These are phyloP conservation scores for Scheffersomyces titani DNA, from an alignment of 1,139 yeast genomes.

Conservation along the genomic window DNA sequence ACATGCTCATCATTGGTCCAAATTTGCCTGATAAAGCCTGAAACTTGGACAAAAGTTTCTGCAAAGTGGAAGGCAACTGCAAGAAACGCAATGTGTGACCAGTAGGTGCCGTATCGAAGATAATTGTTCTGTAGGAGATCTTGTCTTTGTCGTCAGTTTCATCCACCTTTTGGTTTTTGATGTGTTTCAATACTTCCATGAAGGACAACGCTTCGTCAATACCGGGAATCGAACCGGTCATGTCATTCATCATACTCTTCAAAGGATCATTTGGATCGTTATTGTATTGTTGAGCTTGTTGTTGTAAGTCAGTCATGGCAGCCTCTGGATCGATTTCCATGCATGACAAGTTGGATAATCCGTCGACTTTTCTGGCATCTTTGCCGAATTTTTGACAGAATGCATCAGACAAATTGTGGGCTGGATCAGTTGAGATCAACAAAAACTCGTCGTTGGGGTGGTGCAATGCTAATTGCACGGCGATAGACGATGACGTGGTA, in stretches of 20 bases:
- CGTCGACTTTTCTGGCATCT: conserved; percentile 92
- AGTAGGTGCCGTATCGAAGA: conserved; percentile 98
- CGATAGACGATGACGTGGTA: conserved; percentile 93
- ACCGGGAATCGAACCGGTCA: conserved; percentile 96
- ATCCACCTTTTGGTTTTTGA: conserved; percentile 66
- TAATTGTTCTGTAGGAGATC: conserved; percentile 74
- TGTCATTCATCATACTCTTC: conserved; percentile 78
- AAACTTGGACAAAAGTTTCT: conserved; percentile 82
- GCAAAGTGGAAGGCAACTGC: conserved; percentile 89
- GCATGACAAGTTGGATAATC: conserved; percentile 83
- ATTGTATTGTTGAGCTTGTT: conserved; percentile 57
- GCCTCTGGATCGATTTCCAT: conserved; percentile 99
- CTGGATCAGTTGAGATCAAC: conserved; percentile 95
- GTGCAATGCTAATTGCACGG: conserved; percentile 83
- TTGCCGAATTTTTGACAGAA: conserved; percentile 97
- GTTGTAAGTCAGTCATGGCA: conserved; percentile 85
- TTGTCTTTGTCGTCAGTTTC: conserved; percentile 36
- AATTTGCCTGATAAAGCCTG: conserved; percentile 82
- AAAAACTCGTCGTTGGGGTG: conserved; percentile 81
- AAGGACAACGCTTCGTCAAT: conserved; percentile 96
- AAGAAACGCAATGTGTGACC: conserved; percentile 95
- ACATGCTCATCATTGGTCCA: conserved; percentile 85
- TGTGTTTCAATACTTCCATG: conserved; percentile 96
- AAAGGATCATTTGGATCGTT: conserved; percentile 63
- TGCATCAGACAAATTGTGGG: conserved; percentile 95